Base-by-base conservation (phyloP, 306 rosid genomes). In the Nissolia schottii region DNA sequence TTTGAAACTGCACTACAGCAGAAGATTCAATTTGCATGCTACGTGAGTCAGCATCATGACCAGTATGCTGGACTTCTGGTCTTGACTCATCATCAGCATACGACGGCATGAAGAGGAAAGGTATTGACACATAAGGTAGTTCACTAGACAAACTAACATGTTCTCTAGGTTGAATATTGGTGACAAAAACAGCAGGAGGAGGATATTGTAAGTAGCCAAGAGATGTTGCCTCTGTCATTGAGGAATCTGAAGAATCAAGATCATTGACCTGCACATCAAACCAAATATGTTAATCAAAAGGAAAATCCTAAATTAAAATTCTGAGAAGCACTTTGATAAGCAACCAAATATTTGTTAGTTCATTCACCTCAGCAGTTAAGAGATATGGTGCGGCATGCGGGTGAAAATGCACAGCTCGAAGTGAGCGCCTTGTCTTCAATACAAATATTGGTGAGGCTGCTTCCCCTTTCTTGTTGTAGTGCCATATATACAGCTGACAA, bases 381-480 rank as follows among this genome's bases (percentile, higher is more conserved):
- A 95, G 97, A 64, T 89, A 91, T 43, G 97, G 99, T 1, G 97
- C 90, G 0, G 85, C 96, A 75, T 89, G 96, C 0, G 99, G 99
- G 60, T 95, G 99, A 75, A 95, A 95, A 80, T 91, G 97, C 82
- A 92, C 99, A 56, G 99, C 97, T 51, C 97, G 89, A 65, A 95
- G 91, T 11, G 99, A 91, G 25, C 96, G 96, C 38, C 86, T 85
- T 48, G 99, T 95, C 87, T 84, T 92, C 75, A 92, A 84, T 67
- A 95, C 92, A 80, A 87, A 85, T 76, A 81, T 51, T 32, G 99
- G 99, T 43, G 96, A 85, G 64, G 94, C 87, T 64, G 92, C 82
- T 71, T 89, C 97, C 12, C 88, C 87, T 85, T 79, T 84, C 82
- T 79, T 83, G 76, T 85, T 90, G 80, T 89, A 92, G 81, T 86